These are phyloP conservation scores for Aspergillus asperescens DNA, from an alignment of 495 filamentous ascomycete species.

Conservation along the genomic window DNA sequence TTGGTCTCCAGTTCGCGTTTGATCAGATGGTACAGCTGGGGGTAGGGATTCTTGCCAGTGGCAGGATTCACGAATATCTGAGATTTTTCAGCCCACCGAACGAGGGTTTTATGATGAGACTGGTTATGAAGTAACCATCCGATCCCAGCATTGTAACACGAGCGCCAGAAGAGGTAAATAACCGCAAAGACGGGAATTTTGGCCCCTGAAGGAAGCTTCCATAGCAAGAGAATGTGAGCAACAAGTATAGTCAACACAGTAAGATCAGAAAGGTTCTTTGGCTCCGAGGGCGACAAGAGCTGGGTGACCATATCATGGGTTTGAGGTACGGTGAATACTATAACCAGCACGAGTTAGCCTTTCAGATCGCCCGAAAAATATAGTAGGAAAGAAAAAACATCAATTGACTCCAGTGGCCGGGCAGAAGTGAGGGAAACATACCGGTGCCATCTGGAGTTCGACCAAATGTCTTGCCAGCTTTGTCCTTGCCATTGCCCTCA, in stretches of 20 bases:
- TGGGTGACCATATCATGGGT: constrained; percentile 99
- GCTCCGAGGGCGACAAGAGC: constrained; percentile 86
- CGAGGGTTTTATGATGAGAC: constrained; percentile 78
- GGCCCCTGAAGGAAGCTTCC: constrained; percentile 58
- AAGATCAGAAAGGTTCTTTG: constrained; percentile 86
- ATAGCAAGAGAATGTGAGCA: constrained; percentile 65
- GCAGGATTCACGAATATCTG: constrained; percentile 80
- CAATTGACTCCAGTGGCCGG: neutral
- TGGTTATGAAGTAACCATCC: constrained; percentile 84
- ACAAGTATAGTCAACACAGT: constrained; percentile 77
- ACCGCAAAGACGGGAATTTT: constrained; percentile 71
- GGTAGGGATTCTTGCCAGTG: constrained; percentile 73
- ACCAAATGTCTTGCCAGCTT: constrained; percentile 68
- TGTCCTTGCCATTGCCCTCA: constrained; percentile 35
- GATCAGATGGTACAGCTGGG: constrained; percentile 72
- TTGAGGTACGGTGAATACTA: constrained; percentile 92
- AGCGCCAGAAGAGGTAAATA: constrained; percentile 87
- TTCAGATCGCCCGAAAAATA: no score
- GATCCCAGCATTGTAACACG: constrained; percentile 88
- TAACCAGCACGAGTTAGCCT: neutral
- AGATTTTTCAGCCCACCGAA: constrained; percentile 81
- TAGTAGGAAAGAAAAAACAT: no score
- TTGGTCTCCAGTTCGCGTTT: constrained; percentile 90
- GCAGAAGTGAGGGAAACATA: constrained; percentile 40
- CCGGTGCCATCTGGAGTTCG: constrained; percentile 85